Evolutionary conservation across 2,329 filamentous ascomycete genomes (phyloP), one percentile per base, ranked within the genome.

Genomic region (Xylariaceae sp.): DNA sequence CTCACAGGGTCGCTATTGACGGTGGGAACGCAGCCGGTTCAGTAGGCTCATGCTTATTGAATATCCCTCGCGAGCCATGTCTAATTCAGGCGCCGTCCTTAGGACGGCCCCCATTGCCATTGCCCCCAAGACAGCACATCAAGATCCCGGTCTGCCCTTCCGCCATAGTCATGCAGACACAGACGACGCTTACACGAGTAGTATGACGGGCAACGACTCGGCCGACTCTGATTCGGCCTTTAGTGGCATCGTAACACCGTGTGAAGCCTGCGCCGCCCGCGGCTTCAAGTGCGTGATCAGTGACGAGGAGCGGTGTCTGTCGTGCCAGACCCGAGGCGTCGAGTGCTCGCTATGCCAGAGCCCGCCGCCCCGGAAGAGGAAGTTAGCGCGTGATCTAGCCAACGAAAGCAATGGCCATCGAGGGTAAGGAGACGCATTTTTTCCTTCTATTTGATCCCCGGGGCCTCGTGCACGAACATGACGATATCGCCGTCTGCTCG

Each of bases 301-400:
- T 66, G 87, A 91, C 71, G 88, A 88, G 65, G 85, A 89, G 67
- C 80, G 57, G 59, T 94, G 90, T 74, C 82, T 90, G 63, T 80
- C 90, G 64, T 95, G 90, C 75, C 87, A 90, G 71, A 86, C 87
- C 72, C 87, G 88, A 74, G 88, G 87, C 68, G 84, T 89, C 71
- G 87, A 90, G 66, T 94, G 90, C 75, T 92, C 90, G 49, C 86
- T 92, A 72, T 80, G 87, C 54, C 85, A 88, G 65, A 90, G 88
- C 73, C 89, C 89, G 23, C 85, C 87, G 70, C 86, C 88, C 59
- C 84, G 90, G 67, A 94, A 94, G 78, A 83, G 90, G 72, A 93
- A 92, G 78, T 76, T 90, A 64, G 84, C 87, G 74, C 81, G 84
- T 69, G 82, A 86, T 67, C 77, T 79, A 61, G 76, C 79, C 70